A percentile compares a stretch with the other conserved stretches of the same genome.
These are phyloP conservation scores for Chalciporus chontae DNA, from an alignment of 768 basidiomycete genomes.

Conservation along the genomic window DNA sequence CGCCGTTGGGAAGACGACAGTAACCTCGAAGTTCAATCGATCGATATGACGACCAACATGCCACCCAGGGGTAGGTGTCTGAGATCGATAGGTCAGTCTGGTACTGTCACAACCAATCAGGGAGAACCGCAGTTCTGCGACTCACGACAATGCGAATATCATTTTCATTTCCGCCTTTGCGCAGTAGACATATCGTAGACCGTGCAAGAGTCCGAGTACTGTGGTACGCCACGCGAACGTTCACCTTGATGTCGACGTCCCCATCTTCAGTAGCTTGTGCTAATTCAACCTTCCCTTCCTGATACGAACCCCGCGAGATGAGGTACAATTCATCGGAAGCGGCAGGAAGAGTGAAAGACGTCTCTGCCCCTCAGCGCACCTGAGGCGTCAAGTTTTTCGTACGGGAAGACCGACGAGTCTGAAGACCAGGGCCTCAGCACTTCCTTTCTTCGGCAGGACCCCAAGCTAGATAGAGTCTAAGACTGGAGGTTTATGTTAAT, in stretches of 20 bases:
- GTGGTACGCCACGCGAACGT: conserved; percentile 31
- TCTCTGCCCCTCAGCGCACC: no score
- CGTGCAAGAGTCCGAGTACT: conserved; percentile 18
- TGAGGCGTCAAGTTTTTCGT: no score
- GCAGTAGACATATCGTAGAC: conserved; percentile 32
- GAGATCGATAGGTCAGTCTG: neutral
- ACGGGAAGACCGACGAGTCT: no score
- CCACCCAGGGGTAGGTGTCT: conserved; percentile 16
- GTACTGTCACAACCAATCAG: neutral
- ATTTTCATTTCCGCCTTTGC: conserved; percentile 21
- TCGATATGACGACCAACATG: conserved; percentile 3
- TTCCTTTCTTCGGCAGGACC: no score
- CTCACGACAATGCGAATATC: conserved; percentile 40
- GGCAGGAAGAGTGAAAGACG: conserved; percentile 29
- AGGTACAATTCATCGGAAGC: conserved; percentile 31
- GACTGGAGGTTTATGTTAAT: no score
- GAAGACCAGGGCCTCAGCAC: no score
- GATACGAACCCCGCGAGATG: conserved; percentile 31
- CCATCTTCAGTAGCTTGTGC: conserved; percentile 11
- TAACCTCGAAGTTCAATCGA: conserved; percentile 26
- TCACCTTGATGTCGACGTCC: conserved; percentile 26
- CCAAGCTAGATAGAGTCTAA: no score
- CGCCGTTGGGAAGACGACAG: conserved; percentile 28
- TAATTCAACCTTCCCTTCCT: conserved; percentile 19
- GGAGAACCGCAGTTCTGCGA: neutral